Percentiles rank a stretch among this genome's conserved stretches.
These are phyloP conservation scores for Cucurbita argyrosperma DNA, from an alignment of 306 rosid genomes.

Conservation along the genomic window DNA sequence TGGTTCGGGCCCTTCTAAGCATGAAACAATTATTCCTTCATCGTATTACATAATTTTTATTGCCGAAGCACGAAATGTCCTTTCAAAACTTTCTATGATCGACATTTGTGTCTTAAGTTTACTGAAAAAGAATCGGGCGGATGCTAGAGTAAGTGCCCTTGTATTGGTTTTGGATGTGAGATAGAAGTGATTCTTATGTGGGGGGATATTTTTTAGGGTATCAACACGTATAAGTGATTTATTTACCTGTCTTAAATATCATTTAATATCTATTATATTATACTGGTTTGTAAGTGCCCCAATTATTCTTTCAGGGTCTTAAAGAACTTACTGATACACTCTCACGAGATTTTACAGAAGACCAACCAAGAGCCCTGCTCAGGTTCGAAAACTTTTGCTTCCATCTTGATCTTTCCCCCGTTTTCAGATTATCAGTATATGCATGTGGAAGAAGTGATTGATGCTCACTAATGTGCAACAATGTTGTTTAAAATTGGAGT, in stretches of 20 bases:
- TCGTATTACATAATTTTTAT: neutral
- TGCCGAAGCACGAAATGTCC: neutral
- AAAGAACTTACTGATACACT: constrained; percentile 33
- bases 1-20: neutral
- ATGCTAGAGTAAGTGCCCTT: neutral
- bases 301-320: constrained; percentile 48
- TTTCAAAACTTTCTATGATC: neutral
- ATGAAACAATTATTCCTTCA: neutral
- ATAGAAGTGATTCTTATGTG: neutral
- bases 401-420: neutral
- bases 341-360: constrained; percentile 23
- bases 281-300: neutral
- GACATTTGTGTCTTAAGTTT: neutral
- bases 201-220: neutral
- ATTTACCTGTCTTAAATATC: neutral
- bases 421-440: neutral
- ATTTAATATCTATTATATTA: neutral
- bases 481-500: neutral
- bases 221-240: neutral
- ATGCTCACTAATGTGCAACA: neutral
- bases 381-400: constrained; percentile 35
- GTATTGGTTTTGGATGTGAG: neutral
- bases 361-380: constrained; percentile 22
- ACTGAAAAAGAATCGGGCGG: neutral
- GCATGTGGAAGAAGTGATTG: neutral